Evolutionary conservation across 1,139 yeast species (phyloP).

Genomic region (Scheffersomyces cryptocercus): DNA sequence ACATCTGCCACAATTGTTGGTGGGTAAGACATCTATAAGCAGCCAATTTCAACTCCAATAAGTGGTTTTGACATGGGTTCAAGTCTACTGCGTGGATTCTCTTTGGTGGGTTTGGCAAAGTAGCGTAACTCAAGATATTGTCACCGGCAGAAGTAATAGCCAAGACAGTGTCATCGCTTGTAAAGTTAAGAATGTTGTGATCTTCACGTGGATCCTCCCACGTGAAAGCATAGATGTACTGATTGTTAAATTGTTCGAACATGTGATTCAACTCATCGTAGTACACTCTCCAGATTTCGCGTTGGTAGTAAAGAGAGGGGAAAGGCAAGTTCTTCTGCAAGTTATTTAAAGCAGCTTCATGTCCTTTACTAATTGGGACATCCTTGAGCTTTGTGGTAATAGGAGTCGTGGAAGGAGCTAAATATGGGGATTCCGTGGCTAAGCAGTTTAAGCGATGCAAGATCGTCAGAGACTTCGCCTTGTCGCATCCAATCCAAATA

Average conservation of each 20-base stretch:
- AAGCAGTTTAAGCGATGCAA: constrained; percentile 66
- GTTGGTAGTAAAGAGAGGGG: constrained; percentile 78
- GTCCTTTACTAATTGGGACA: constrained; percentile 60
- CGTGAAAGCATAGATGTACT: constrained; percentile 82
- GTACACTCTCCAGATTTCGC: constrained; percentile 75
- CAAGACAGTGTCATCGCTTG: constrained; percentile 66
- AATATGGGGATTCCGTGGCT: constrained; percentile 79
- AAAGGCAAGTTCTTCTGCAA: constrained; percentile 67
- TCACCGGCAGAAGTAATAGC: constrained; percentile 90
- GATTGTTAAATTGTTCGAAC: constrained; percentile 71
- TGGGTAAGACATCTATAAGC: constrained; percentile 56
- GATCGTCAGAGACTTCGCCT: constrained; percentile 58
- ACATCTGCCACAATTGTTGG: constrained; percentile 68
- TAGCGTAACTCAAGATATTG: constrained; percentile 71
- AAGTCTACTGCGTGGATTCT: constrained; percentile 83
- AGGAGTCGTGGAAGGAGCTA: constrained; percentile 54
- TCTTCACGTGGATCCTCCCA: constrained; percentile 93
- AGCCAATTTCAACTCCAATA: constrained; percentile 76
- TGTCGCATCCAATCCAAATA: constrained; percentile 81
- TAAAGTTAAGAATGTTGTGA: constrained; percentile 60
- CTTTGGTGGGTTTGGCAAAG: constrained; percentile 69
- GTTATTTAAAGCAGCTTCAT: constrained; percentile 71
- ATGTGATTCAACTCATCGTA: constrained; percentile 70
- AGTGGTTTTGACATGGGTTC: constrained; percentile 81
- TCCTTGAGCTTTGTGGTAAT: constrained; percentile 19